phyloP scores from a whole-genome alignment of 1,284 basidiomycete species.

The Ceratobasidium theobromae region DNA sequence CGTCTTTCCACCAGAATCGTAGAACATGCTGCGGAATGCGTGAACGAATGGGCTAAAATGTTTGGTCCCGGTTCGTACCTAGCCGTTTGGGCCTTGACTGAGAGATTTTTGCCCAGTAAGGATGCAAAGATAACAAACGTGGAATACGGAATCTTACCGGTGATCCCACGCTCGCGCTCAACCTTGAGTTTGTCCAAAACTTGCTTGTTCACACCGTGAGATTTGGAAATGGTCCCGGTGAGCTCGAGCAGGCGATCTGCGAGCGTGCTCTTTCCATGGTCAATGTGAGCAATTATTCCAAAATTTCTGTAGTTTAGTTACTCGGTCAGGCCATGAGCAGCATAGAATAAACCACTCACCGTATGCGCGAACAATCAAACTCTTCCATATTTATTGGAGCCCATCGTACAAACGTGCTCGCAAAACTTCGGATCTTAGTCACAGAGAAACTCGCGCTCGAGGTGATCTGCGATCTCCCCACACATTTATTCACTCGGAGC shows the following conservation, averaged over 20 bases:
- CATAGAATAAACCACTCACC: conserved; percentile 50
- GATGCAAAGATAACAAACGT: background rate
- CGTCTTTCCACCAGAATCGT: conserved; percentile 54
- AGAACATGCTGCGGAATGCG: conserved; percentile 67
- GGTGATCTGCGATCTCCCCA: background rate
- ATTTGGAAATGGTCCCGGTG: conserved; percentile 80
- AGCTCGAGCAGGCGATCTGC: conserved; percentile 71
- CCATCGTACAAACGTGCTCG: background rate
- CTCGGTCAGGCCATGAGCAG: conserved; percentile 5
- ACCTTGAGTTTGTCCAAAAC: conserved; percentile 97
- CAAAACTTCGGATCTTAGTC: background rate
- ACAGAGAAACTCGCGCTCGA: background rate
- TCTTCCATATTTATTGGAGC: conserved; percentile 58
- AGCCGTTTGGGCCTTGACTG: conserved; percentile 89
- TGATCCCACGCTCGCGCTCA: conserved; percentile 92
- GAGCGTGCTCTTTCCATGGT: conserved; percentile 92
- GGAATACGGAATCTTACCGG: conserved; percentile 54
- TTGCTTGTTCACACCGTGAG: conserved; percentile 73
- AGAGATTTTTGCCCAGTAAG: background rate
- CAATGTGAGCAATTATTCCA: conserved; percentile 92
- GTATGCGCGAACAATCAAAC: conserved; percentile 73
- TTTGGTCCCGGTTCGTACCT: conserved; percentile 50
- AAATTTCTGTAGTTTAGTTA: conserved; percentile 72
- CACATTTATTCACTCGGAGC: background rate
- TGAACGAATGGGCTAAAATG: background rate